phyloP scores from a whole-genome alignment of 2,329 filamentous ascomycete species.

The Aureobasidium sp. region DNA sequence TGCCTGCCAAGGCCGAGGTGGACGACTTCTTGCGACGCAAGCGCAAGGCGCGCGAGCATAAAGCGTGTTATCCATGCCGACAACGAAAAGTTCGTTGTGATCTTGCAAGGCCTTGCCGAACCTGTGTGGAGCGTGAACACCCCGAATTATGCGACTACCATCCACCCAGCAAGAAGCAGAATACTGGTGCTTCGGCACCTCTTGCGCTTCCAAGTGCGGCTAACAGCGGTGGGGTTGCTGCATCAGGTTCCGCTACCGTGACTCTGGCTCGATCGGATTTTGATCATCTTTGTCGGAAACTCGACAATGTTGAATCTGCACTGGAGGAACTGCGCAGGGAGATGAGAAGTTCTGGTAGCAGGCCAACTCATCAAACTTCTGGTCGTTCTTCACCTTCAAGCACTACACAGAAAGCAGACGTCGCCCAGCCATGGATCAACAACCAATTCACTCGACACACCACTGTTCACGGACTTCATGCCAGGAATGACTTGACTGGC shows the following conservation, averaged over 20 bases:
- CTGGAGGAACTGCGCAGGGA: constrained; percentile 37
- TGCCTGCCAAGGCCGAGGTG: constrained; percentile 38
- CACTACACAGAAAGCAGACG: constrained; percentile 5
- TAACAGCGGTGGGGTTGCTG: constrained; percentile 9
- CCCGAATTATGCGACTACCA: constrained; percentile 43
- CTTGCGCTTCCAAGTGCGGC: constrained; percentile 3
- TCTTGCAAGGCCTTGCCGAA: constrained; percentile 41
- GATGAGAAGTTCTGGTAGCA: constrained; percentile 21
- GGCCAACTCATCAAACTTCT: constrained; percentile 8
- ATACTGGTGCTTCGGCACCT: constrained; percentile 15
- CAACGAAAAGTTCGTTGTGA: constrained; percentile 42
- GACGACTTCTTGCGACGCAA: constrained; percentile 45
- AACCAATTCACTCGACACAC: constrained; percentile 29
- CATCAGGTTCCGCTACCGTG: constrained; percentile 20
- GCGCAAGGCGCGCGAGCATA: constrained; percentile 46
- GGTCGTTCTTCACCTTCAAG: constrained; percentile 19
- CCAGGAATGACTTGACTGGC: constrained; percentile 52
- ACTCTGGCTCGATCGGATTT: constrained; percentile 36
- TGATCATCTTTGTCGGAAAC: constrained; percentile 42
- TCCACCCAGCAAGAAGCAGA: constrained; percentile 32
- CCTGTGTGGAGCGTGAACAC: constrained; percentile 44
- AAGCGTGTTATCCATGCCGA: constrained; percentile 46
- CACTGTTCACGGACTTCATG: constrained; percentile 52
- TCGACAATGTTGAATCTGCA: constrained; percentile 42
- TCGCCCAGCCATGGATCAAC: constrained; percentile 7